Percentiles rank a stretch among this genome's conserved stretches.
These are phyloP conservation scores for Syzygium aromaticum DNA, from an alignment of 345 rosid genomes.

Conservation along the genomic window DNA sequence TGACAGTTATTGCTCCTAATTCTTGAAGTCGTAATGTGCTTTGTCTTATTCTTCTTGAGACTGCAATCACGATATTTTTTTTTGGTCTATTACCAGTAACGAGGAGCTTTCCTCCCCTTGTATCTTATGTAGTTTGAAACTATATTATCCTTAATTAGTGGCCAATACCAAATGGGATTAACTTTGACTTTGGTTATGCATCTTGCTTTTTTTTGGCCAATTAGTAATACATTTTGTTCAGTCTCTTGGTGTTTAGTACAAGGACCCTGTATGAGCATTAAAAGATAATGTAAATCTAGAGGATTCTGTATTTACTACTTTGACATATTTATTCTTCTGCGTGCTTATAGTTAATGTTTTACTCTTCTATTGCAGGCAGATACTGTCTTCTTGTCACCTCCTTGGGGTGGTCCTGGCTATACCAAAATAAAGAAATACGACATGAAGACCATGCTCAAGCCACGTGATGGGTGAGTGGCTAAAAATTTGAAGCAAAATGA, in stretches of 20 bases:
- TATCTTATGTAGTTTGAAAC: background rate
- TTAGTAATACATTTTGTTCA: background rate
- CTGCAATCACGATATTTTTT: background rate
- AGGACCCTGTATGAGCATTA: background rate
- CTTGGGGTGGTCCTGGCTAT: constrained; percentile 98
- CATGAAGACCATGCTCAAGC: constrained; percentile 80
- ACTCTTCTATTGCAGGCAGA: constrained; percentile 46
- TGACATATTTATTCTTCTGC: background rate
- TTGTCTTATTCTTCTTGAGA: background rate
- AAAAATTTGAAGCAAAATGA: background rate
- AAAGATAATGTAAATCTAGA: background rate
- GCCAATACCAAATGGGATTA: background rate
- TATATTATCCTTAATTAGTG: background rate
- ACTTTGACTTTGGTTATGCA: background rate
- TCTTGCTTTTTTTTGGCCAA: background rate
- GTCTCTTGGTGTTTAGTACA: background rate
- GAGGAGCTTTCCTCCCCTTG: background rate
- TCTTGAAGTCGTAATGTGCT: background rate
- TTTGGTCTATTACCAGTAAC: background rate
- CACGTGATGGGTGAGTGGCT: constrained; percentile 61
- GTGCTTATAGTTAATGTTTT: background rate
- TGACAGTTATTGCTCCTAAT: background rate
- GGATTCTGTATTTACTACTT: background rate
- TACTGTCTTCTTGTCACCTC: constrained; percentile 82
- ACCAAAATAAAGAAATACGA: constrained; percentile 49